phyloP scores from a whole-genome alignment of 768 basidiomycete species.

The Podaxis rugospora region DNA sequence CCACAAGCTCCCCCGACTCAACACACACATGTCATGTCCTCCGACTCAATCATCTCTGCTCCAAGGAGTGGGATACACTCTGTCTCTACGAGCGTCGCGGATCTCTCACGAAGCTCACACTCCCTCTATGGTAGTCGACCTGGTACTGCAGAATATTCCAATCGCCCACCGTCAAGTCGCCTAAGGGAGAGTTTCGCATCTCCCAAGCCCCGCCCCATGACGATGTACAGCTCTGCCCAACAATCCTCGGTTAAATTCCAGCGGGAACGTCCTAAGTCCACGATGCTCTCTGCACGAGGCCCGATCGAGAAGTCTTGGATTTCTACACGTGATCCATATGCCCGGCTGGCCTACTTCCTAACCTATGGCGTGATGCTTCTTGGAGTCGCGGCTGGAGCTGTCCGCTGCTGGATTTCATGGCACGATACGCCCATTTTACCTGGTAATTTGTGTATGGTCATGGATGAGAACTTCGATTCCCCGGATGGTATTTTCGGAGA shows the following conservation, averaged over 20 bases:
- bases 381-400: slow-evolving; percentile 48
- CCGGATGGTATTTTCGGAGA: slow-evolving; percentile 55
- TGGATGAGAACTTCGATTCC: slow-evolving; percentile 74
- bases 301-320: slow-evolving; percentile 64
- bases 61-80: slow-evolving; percentile 36
- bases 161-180: slow-evolving; percentile 27
- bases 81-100: slow-evolving; percentile 35
- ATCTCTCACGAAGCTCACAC: slow-evolving; percentile 36
- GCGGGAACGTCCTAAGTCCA: slow-evolving; percentile 45
- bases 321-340: slow-evolving; percentile 47
- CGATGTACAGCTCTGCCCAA: slow-evolving; percentile 47
- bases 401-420: slow-evolving; percentile 58
- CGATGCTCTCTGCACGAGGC: slow-evolving; percentile 34
- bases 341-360: slow-evolving; percentile 53
- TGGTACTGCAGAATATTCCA: slow-evolving; percentile 16
- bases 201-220: slow-evolving; percentile 54
- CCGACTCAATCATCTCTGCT: slow-evolving; percentile 14
- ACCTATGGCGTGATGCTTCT: slow-evolving; percentile 58
- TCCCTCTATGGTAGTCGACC: slow-evolving; percentile 35
- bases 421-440: slow-evolving; percentile 40
- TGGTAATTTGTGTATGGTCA: slow-evolving; percentile 56
- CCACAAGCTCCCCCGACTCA: slow-evolving; percentile 16
- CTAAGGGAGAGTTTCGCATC: slow-evolving; percentile 55
- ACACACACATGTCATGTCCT: slow-evolving; percentile 23
- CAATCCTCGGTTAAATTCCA: slow-evolving; percentile 32